Conservation (phyloP, 345 rosid genomes). For the Ricinus communis region DNA sequence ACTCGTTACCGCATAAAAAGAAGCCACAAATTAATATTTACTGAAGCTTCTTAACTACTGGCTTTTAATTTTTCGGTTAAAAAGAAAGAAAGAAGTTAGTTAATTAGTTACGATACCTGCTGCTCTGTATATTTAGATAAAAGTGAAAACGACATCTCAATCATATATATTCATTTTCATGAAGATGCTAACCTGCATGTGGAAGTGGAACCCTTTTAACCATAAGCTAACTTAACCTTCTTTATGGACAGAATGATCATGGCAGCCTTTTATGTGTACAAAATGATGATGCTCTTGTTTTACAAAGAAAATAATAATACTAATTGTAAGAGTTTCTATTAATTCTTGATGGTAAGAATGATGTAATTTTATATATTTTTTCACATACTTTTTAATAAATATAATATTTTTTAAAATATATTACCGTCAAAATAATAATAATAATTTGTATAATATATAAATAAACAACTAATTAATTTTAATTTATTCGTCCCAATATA, state of each 20-base stretch:
- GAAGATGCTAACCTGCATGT: constrained; percentile 4
- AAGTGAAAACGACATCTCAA: constrained; percentile 4
- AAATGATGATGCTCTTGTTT: not conserved
- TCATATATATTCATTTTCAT: not conserved
- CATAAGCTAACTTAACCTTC: not conserved
- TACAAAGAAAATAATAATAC: too few relatives aligned
- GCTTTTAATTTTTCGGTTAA: not conserved
- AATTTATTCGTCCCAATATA: too few relatives aligned
- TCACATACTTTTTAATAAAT: not conserved
- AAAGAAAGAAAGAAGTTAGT: not conserved
- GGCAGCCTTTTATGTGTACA: not conserved
- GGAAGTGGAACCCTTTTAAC: not conserved
- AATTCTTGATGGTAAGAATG: too few relatives aligned
- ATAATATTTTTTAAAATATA: too few relatives aligned
- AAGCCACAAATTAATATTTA: too few relatives aligned
- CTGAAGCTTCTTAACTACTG: not conserved
- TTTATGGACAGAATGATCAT: constrained; percentile 10
- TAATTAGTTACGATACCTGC: too few relatives aligned
- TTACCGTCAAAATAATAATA: too few relatives aligned
- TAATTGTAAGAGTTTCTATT: too few relatives aligned
- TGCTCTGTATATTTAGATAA: not conserved
- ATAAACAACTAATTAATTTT: too few relatives aligned
- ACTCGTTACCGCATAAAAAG: not conserved
- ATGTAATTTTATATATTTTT: not conserved
- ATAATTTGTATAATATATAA: too few relatives aligned